Percentiles rank a stretch among this genome's conserved stretches.
phyloP scores from a whole-genome alignment of 75 land plant species.

The Adiantum capillusveneris region DNA sequence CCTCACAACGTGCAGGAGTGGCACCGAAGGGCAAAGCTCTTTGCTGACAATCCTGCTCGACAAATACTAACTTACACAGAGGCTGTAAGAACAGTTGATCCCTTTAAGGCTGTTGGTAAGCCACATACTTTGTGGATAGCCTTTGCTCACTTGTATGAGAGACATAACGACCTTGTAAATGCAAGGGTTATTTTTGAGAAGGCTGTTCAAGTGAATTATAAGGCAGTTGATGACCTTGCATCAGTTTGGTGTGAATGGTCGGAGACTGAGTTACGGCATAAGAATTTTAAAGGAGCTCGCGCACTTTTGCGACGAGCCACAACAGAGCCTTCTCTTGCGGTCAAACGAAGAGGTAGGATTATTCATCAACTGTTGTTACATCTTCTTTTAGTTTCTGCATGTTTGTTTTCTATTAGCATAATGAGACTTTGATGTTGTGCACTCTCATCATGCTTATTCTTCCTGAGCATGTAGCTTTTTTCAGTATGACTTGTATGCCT shows the following conservation, averaged over 20 bases:
- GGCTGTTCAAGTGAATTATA: constrained; percentile 78
- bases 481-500: no score
- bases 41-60: constrained; percentile 62
- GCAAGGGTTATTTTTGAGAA: constrained; percentile 87
- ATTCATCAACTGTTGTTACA: neutral
- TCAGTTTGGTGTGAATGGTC: constrained; percentile 96
- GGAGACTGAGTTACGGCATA: constrained; percentile 89
- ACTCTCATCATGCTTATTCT: no score
- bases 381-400: neutral
- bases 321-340: constrained; percentile 80
- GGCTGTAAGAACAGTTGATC: constrained; percentile 90
- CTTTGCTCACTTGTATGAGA: constrained; percentile 82
- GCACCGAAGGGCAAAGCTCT: constrained; percentile 81
- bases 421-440: no score
- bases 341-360: constrained; percentile 69
- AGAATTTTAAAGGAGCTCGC: constrained; percentile 70
- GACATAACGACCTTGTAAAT: constrained; percentile 64
- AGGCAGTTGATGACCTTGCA: constrained; percentile 84
- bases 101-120: constrained; percentile 90
- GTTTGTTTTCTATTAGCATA: no score
- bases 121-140: constrained; percentile 93
- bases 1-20: constrained; percentile 98
- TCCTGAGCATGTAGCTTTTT: no score
- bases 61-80: constrained; percentile 84
- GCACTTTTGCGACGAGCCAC: constrained; percentile 79